phyloP scores from a whole-genome alignment of 306 rosid species.

The Inga laurina region DNA sequence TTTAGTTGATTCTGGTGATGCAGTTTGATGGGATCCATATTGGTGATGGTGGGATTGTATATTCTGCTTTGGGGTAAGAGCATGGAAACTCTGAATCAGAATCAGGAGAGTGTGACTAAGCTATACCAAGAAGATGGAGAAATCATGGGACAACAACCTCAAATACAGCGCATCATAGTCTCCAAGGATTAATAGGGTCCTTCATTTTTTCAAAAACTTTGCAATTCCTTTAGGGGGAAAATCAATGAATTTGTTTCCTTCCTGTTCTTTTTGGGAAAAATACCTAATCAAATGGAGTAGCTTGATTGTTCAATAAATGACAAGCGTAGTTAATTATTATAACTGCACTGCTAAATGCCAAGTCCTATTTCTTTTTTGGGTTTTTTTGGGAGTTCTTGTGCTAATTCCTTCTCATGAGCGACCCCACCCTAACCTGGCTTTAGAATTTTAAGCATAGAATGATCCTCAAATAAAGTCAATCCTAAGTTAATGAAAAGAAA shows the following conservation, averaged over 20 bases:
- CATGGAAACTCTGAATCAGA: constrained; percentile 61
- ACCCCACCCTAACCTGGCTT: too few species aligned
- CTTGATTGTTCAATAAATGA: background rate
- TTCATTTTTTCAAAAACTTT: background rate
- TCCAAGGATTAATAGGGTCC: constrained; percentile 47
- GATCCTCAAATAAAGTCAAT: too few species aligned
- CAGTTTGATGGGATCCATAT: constrained; percentile 75
- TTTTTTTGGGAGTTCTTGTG: too few species aligned
- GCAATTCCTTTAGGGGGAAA: background rate
- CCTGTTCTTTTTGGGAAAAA: background rate
- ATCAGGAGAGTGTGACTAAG: constrained; percentile 28
- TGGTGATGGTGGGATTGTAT: constrained; percentile 79
- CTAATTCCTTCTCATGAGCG: too few species aligned
- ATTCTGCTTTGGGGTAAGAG: constrained; percentile 92
- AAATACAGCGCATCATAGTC: constrained; percentile 42
- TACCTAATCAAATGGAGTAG: background rate
- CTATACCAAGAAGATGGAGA: constrained; percentile 45
- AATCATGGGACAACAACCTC: constrained; percentile 53
- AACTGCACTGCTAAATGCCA: background rate
- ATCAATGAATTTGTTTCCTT: background rate
- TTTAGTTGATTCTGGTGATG: background rate
- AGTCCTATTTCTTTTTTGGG: background rate
- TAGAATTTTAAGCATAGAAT: too few species aligned
- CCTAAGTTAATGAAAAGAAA: too few species aligned
- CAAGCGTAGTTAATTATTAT: background rate